A percentile compares a stretch with the other conserved stretches of the same genome.
phyloP scores from a whole-genome alignment of 139 green algal species.

The Chlorella sorokiniana region DNA sequence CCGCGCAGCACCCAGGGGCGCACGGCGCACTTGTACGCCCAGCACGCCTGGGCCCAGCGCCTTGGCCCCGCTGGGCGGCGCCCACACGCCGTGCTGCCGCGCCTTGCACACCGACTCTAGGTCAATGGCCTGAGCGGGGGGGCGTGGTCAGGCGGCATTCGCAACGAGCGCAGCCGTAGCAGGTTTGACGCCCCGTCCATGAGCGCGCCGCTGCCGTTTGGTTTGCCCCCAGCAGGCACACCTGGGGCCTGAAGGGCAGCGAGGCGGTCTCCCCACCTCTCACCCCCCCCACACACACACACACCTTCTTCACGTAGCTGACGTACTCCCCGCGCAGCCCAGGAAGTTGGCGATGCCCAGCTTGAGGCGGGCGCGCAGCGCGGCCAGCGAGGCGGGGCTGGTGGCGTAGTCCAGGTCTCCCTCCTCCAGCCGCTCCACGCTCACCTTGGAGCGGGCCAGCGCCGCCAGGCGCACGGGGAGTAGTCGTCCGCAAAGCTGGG shows the following conservation, averaged over 20 bases:
- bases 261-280: too few species aligned
- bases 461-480: constrained; percentile 27
- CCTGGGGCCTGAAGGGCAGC: neutral
- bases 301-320: constrained; percentile 42
- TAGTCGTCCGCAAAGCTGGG: constrained; percentile 31
- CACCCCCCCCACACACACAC: neutral
- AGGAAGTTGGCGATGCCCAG: constrained; percentile 40
- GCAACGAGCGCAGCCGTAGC: neutral
- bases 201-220: too few species aligned
- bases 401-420: constrained; percentile 47
- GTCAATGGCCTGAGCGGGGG: constrained; percentile 38
- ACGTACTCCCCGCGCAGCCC: constrained; percentile 46
- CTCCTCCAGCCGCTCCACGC: constrained; percentile 42
- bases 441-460: constrained; percentile 28
- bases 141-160: neutral
- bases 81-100: constrained; percentile 34
- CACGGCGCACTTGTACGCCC: constrained; percentile 49
- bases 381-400: constrained; percentile 42
- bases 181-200: neutral
- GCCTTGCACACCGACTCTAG: constrained; percentile 66
- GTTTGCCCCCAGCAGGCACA: neutral
- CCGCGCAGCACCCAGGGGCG: constrained; percentile 55
- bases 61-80: neutral
- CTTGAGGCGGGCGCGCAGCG: constrained; percentile 52
- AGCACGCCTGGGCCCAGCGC: constrained; percentile 1